A percentile compares a stretch with the other conserved stretches of the same genome.
phyloP scores from a whole-genome alignment of 768 basidiomycete genomes.

The Amanita thiersii region DNA sequence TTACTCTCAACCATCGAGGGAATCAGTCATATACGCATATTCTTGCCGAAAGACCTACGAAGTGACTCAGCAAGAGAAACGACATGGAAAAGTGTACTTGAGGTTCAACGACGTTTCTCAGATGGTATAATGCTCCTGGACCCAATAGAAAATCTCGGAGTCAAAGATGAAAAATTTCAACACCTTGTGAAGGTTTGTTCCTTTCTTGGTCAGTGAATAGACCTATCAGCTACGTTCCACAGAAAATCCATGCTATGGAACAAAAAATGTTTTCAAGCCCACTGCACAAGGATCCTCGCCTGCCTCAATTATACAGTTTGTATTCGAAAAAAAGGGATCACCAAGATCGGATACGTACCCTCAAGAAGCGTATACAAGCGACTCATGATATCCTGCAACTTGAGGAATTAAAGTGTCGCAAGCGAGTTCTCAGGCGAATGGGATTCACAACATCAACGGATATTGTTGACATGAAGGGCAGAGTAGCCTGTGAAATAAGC shows the following conservation, averaged over 20 bases:
- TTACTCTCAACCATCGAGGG: slow-evolving; percentile 80
- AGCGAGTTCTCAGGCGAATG: slow-evolving; percentile 86
- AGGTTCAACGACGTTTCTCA: slow-evolving; percentile 88
- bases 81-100: slow-evolving; percentile 82
- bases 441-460: slow-evolving; percentile 86
- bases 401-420: slow-evolving; percentile 92
- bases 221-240: neutral
- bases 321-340: slow-evolving; percentile 72
- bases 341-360: slow-evolving; percentile 58
- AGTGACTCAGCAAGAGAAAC: slow-evolving; percentile 69
- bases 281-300: slow-evolving; percentile 68
- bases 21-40: slow-evolving; percentile 80
- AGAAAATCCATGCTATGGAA: slow-evolving; percentile 94
- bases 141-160: slow-evolving; percentile 91
- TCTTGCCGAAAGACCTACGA: slow-evolving; percentile 86
- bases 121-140: slow-evolving; percentile 83
- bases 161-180: slow-evolving; percentile 90
- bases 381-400: slow-evolving; percentile 92
- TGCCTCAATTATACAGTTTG: slow-evolving; percentile 74
- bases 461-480: slow-evolving; percentile 96
- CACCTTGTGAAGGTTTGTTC: slow-evolving; percentile 61
- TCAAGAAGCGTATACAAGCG: slow-evolving; percentile 82
- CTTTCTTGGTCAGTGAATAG: neutral
- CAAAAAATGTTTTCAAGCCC: slow-evolving; percentile 74
- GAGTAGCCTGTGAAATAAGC: slow-evolving; percentile 98